Base-by-base conservation (phyloP, 495 filamentous ascomycete species). In the Xylaria palmicola region DNA sequence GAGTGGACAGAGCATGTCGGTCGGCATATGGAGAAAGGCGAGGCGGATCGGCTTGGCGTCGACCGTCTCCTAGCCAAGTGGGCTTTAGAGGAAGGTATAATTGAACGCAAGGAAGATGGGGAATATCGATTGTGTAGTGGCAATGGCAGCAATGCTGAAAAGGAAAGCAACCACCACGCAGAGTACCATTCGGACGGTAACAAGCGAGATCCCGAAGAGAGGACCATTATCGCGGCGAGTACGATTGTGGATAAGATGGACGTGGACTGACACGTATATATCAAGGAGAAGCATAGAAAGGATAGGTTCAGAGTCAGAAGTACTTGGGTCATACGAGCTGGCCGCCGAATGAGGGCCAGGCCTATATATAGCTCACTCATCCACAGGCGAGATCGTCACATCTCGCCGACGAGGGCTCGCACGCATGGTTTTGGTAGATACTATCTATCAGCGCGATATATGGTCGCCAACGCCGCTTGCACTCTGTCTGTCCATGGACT, bases 1-100 rank as follows among this genome's bases (percentile, higher is more conserved):
- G 82, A 88, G 45, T 87, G 92, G 70, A 91, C 95, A 66, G 93
- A 98, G 71, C 93, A 98, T 72, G 90, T 98, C 2, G 93, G 92
- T 0, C 81, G 88, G 30, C 94, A 97, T 71, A 89, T 93, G 78
- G 92, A 96, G 70, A 81, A 83, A 63, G 76, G 77, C 9, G 84
- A 86, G 63, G 82, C 80, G 32, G 62, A 66, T 30, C 66, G 75
- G 12, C 68, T 85, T 54, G 79, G 75, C 0, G 77, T 83, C 26
- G 85, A 87, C 64, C 63, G 68, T 6, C 64, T 78, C 13, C 65
- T 87, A 40, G 77, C 82, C 2, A 70, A 78, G 45, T 87, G 85
- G 84, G 82, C 85, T 4, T 63, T 85, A 6, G 77, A 81, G 0
- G 77, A 82, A 59, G 75, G 74, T n/a, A 85, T 87, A 49, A 82